A percentile compares a stretch with the other conserved stretches of the same genome.
Evolutionary conservation across 345 rosid genomes (phyloP).

Genomic region (Pugionium dolabratum): DNA sequence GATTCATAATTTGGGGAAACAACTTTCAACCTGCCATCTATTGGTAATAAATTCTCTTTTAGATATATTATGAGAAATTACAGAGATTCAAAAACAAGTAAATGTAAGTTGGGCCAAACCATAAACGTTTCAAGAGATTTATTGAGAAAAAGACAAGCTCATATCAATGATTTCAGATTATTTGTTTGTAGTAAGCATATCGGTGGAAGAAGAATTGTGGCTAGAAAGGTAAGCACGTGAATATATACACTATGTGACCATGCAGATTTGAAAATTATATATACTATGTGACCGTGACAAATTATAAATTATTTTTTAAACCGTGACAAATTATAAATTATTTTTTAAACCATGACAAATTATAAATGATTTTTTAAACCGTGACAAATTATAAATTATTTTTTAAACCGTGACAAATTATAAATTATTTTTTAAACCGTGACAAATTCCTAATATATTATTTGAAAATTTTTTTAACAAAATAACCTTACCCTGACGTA

Average conservation of each 20-base stretch:
- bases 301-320: too few species aligned
- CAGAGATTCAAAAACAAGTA: slow-evolving; percentile 16
- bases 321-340: too few species aligned
- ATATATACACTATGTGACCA: neutral
- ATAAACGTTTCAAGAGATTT: slow-evolving; percentile 21
- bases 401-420: too few species aligned
- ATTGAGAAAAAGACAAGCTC: slow-evolving; percentile 37
- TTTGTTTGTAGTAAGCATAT: slow-evolving; percentile 19
- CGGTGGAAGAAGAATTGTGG: slow-evolving; percentile 24
- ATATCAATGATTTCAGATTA: slow-evolving; percentile 29
- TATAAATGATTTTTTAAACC: too few species aligned
- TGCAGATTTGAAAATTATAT: too few species aligned
- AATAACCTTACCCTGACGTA: too few species aligned
- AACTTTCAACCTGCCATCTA: slow-evolving; percentile 16
- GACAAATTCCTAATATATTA: too few species aligned
- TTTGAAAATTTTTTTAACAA: too few species aligned
- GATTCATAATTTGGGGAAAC: neutral
- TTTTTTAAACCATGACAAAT: too few species aligned
- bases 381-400: too few species aligned
- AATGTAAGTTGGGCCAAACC: slow-evolving; percentile 29
- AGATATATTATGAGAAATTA: neutral
- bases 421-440: too few species aligned
- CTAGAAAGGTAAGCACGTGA: slow-evolving; percentile 30
- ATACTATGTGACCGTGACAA: too few species aligned
- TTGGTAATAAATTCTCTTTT: neutral